Evolutionary conservation across 2,329 filamentous ascomycete species (phyloP), one percentile per base, ranked within the genome.

Genomic region (Tolypocladium ophioglossoides): DNA sequence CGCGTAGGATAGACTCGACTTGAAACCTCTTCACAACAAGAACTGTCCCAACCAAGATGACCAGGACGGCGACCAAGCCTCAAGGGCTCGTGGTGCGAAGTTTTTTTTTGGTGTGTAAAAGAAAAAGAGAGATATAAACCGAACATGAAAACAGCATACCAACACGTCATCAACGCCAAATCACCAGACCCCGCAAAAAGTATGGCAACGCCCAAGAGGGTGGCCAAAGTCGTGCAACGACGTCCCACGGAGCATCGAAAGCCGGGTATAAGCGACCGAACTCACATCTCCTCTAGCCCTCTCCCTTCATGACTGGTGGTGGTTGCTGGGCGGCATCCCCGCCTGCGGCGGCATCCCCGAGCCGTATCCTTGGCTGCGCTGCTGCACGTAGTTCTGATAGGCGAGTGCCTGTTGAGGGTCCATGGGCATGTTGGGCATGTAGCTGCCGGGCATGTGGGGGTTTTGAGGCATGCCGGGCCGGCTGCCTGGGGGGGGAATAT

Each of bases 341-440:
- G 81, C 78, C 68, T 88, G 85, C 53, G 86, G 80, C 52, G 87
- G 86, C 84, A 95, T 89, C 52, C 82, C 84, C 64, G 91, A 91
- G 65, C 86, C 86, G 65, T 83, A 84, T 60, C 80, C 79, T 66
- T 82, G 82, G 59, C 66, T 71, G 71, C 84, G 85, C 70, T 87
- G 84, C 67, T 87, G 85, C 64, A 95, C 84, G 67, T 94, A 94
- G 70, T 84, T 88, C 68, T 90, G 86, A 69, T 95, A 95, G 37
- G 86, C 86, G 65, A 90, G 78, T 57, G 90, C 87, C 70, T 91
- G 85, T 66, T 89, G 85, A 62, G 87, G 83, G 64, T 88, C 89
- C 68, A 83, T 82, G 41, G 84, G 79, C 65, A 90, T 84, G 59
- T 78, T 76, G 44, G 79, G 74, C 78, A 75, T 82, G 71, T 79